Conservation (phyloP, 371 early-diverging fungal species). For the Mortierella sp. region DNA sequence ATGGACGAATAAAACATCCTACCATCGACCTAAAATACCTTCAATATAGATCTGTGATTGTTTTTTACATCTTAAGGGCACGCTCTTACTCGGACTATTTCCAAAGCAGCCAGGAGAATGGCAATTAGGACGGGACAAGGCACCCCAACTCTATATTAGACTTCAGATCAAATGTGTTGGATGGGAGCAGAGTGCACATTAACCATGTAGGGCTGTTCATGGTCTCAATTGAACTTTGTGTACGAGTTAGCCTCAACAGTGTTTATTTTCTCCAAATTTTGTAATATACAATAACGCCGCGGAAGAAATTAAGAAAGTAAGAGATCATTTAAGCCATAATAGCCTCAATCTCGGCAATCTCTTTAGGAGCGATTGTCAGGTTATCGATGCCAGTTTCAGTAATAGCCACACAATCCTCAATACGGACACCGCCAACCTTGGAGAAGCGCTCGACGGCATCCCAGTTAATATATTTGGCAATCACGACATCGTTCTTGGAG, state of each 20-base stretch:
- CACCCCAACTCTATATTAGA: too few species aligned
- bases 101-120: not conserved
- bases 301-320: not conserved
- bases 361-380: constrained; percentile 83
- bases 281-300: constrained; percentile 4
- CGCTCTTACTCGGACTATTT: too few species aligned
- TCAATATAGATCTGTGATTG: too few species aligned
- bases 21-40: too few species aligned
- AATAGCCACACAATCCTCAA: constrained; percentile 91
- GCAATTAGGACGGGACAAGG: too few species aligned
- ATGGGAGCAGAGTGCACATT: too few species aligned
- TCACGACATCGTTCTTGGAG: constrained; percentile 63
- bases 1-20: too few species aligned
- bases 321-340: constrained; percentile 44
- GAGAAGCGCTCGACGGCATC: constrained; percentile 77
- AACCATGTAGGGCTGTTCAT: too few species aligned
- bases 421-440: constrained; percentile 92
- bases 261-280: not conserved
- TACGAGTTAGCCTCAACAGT: not conserved
- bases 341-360: constrained; percentile 79
- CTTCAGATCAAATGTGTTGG: too few species aligned
- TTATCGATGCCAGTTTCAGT: constrained; percentile 78
- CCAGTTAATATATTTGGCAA: constrained; percentile 77
- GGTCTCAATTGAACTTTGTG: not conserved
- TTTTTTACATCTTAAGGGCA: too few species aligned